Conservation (phyloP, 345 rosid genomes). For the Corchorus capsularis region DNA sequence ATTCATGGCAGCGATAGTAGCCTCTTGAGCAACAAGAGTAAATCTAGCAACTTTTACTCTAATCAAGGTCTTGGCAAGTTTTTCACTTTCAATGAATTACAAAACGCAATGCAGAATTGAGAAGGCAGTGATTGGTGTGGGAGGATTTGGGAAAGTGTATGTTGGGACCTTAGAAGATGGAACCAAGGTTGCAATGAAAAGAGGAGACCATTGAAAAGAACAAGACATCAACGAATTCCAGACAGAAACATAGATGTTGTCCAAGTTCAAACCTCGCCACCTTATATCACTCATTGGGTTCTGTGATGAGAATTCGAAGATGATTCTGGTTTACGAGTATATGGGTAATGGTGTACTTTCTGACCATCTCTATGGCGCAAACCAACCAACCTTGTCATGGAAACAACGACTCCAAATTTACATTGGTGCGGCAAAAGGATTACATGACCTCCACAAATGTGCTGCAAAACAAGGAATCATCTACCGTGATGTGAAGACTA, state of each 20-base stretch:
- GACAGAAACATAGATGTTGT: constrained; percentile 84
- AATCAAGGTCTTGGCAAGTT: constrained; percentile 63
- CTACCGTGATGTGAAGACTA: constrained; percentile 86
- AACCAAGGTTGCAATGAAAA: constrained; percentile 60
- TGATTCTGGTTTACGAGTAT: constrained; percentile 89
- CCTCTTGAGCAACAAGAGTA: constrained; percentile 56
- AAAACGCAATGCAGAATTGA: constrained; percentile 71
- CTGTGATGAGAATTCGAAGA: constrained; percentile 73
- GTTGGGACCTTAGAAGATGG: constrained; percentile 69
- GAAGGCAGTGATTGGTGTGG: constrained; percentile 71
- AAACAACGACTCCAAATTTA: constrained; percentile 81
- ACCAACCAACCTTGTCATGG: constrained; percentile 62
- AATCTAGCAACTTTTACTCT: constrained; percentile 51
- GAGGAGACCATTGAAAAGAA: constrained; percentile 69
- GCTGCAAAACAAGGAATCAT: constrained; percentile 68
- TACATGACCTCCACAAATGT: constrained; percentile 85
- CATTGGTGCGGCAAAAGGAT: constrained; percentile 79
- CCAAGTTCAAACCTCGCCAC: constrained; percentile 82
- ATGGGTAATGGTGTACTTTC: constrained; percentile 87
- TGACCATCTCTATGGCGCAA: constrained; percentile 73
- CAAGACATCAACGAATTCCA: constrained; percentile 89
- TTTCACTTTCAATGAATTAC: constrained; percentile 64
- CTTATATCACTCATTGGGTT: constrained; percentile 80
- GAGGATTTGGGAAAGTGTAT: constrained; percentile 89
- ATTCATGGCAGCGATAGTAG: constrained; percentile 43